Percentiles rank a stretch among this genome's conserved stretches.
phyloP scores from a whole-genome alignment of 2,329 filamentous ascomycete species.

The Penicillium digitatum region DNA sequence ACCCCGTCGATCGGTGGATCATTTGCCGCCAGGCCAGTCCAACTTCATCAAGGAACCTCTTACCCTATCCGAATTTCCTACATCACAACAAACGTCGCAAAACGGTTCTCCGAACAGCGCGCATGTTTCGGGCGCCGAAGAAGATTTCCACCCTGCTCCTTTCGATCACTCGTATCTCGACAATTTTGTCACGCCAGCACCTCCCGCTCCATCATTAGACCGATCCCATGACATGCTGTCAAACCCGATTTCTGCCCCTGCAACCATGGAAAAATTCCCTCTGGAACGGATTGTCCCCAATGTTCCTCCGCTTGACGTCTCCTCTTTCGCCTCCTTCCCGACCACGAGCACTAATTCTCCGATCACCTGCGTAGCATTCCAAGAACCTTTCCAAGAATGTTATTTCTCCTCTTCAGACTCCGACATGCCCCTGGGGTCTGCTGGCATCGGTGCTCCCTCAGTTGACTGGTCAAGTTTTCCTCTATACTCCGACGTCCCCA shows the following conservation, averaged over 20 bases:
- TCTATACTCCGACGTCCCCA: conserved; percentile 37
- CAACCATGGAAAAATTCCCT: conserved; percentile 27
- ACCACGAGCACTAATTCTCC: conserved; percentile 33
- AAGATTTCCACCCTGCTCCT: conserved; percentile 26
- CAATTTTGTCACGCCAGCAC: conserved; percentile 22
- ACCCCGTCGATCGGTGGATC: conserved; percentile 52
- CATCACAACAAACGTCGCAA: conserved; percentile 27
- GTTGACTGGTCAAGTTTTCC: conserved; percentile 50
- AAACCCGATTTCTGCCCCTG: conserved; percentile 26
- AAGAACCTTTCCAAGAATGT: conserved; percentile 37
- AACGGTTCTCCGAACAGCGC: conserved; percentile 46
- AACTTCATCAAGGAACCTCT: conserved; percentile 32
- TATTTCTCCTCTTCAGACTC: conserved; percentile 45
- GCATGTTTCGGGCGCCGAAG: conserved; percentile 24
- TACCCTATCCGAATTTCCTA: conserved; percentile 17
- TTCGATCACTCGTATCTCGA: conserved; percentile 34
- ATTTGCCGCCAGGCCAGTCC: conserved; percentile 43
- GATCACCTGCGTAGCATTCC: conserved; percentile 35
- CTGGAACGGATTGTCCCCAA: conserved; percentile 35
- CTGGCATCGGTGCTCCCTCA: conserved; percentile 40
- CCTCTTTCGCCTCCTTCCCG: conserved; percentile 35
- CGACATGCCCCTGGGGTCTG: conserved; percentile 39
- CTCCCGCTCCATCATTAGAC: conserved; percentile 23
- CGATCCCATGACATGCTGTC: conserved; percentile 18
- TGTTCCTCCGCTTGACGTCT: conserved; percentile 38